A percentile compares a stretch with the other conserved stretches of the same genome.
Conservation (phyloP, 2,329 filamentous ascomycete species). For the Capronia epimyces region DNA sequence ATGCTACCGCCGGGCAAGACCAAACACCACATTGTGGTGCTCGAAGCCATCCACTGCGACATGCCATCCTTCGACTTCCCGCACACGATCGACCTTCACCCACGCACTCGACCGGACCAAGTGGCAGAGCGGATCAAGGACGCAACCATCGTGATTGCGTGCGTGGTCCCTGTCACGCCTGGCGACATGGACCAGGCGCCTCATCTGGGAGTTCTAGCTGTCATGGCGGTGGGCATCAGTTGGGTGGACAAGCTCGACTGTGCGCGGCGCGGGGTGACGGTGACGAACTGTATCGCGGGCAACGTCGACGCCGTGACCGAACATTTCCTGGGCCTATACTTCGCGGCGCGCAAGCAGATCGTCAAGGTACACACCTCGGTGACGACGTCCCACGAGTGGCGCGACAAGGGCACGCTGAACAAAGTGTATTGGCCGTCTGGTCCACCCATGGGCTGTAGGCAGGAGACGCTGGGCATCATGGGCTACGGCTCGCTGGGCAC, state of each 20-base stretch:
- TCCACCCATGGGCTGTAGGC: constrained; percentile 43
- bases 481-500: constrained; percentile 49
- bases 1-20: constrained; percentile 27
- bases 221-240: constrained; percentile 46
- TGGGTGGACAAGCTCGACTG: constrained; percentile 44
- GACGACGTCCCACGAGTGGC: constrained; percentile 40
- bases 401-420: constrained; percentile 36
- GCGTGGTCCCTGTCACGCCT: constrained; percentile 40
- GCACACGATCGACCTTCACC: constrained; percentile 39
- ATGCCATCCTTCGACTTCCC: constrained; percentile 40
- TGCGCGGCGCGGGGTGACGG: constrained; percentile 40
- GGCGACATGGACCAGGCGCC: constrained; percentile 39
- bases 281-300: constrained; percentile 45
- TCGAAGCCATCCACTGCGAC: constrained; percentile 44
- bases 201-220: constrained; percentile 41
- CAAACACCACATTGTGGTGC: constrained; percentile 44
- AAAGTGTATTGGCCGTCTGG: constrained; percentile 26
- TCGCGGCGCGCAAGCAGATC: constrained; percentile 42
- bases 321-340: constrained; percentile 49
- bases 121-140: constrained; percentile 41
- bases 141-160: constrained; percentile 45
- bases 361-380: constrained; percentile 35
- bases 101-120: constrained; percentile 33
- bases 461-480: constrained; percentile 48
- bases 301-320: constrained; percentile 47